Evolutionary conservation across 768 basidiomycete genomes (phyloP), one percentile per base, ranked within the genome.

Genomic region (Calocera cornea): DNA sequence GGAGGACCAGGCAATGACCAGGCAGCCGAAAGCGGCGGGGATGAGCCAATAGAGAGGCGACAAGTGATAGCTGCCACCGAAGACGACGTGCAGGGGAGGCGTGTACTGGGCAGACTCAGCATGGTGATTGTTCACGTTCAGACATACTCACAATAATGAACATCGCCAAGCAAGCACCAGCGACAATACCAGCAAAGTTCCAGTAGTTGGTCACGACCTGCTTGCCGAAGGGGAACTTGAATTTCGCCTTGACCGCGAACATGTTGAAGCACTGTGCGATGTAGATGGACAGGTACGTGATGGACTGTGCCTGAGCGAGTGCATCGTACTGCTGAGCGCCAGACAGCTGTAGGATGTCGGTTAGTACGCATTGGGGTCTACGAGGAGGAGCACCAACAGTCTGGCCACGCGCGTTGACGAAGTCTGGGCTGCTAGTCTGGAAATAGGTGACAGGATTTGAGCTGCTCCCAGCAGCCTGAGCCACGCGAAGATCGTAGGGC

Each of bases 41-140:
- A 88, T 85, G 16, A 87, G 80, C 86, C 86, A 87, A 74, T 87
- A 87, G 38, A 87, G 74, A 22, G 86, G 86, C 31, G 82, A 83
- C 19, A 86, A 77, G 49, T 78, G 80, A 73, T 79, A 73, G 0
- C 84, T 81, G 16, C 86, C 86, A 1, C 85, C 85, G 72, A 88
- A 88, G 14, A 87, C 86, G 70, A 85, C 83, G 70, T 85, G 86
- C 44, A 88, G 75, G 41, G 87, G 87, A 19, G 86, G 86, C 0
- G 84, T 85, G 74, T 88, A 88, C 41, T 47, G 22, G 31, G 36
- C 5, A 14, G 34, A 5, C 50, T 47, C 31, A 22, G 38, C 12
- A 16, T 3, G 12, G 14, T 29, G 3, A 36, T 29, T 0, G 8
- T 2, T 8, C 0, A 12, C 10, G 16, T 10, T 14, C 3, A 8